Evolutionary conservation across 2,329 filamentous ascomycete genomes (phyloP).

Genomic region (Fusarium sp.): DNA sequence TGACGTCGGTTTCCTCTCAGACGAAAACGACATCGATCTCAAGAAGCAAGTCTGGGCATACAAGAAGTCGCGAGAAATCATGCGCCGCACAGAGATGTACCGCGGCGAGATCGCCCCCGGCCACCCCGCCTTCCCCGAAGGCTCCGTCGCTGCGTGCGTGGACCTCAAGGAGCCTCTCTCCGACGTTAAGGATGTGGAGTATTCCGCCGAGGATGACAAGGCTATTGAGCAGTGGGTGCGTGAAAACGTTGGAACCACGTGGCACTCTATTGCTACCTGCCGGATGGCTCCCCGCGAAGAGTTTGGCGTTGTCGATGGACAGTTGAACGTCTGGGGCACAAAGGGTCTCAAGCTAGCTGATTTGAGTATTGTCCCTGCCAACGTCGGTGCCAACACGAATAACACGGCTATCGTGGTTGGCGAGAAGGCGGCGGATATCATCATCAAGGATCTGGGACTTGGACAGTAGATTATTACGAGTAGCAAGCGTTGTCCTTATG

Average conservation of each 20-base stretch:
- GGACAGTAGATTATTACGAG: not conserved
- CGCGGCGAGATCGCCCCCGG: slow-evolving; percentile 61
- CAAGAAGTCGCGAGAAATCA: slow-evolving; percentile 76
- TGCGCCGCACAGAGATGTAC: slow-evolving; percentile 70
- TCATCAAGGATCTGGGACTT: slow-evolving; percentile 55
- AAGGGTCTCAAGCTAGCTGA: slow-evolving; percentile 60
- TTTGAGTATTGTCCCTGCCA: slow-evolving; percentile 55
- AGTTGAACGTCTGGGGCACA: slow-evolving; percentile 61
- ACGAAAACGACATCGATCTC: slow-evolving; percentile 71
- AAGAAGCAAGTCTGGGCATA: slow-evolving; percentile 76
- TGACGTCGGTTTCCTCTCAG: slow-evolving; percentile 70
- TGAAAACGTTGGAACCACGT: slow-evolving; percentile 59
- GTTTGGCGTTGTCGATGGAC: slow-evolving; percentile 56
- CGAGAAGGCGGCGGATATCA: slow-evolving; percentile 63
- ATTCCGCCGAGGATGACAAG: slow-evolving; percentile 65
- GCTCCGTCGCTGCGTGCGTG: slow-evolving; percentile 60
- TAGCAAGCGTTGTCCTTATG: not conserved
- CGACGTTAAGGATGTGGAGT: slow-evolving; percentile 60
- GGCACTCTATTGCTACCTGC: slow-evolving; percentile 64
- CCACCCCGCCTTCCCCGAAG: slow-evolving; percentile 62
- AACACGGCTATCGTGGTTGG: slow-evolving; percentile 65
- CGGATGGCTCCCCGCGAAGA: slow-evolving; percentile 61
- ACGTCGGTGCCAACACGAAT: slow-evolving; percentile 65
- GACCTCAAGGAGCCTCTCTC: slow-evolving; percentile 60
- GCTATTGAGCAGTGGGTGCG: slow-evolving; percentile 63